These are phyloP conservation scores for Pichia gijzeniarum DNA, from an alignment of 805 yeast species.

Conservation along the genomic window DNA sequence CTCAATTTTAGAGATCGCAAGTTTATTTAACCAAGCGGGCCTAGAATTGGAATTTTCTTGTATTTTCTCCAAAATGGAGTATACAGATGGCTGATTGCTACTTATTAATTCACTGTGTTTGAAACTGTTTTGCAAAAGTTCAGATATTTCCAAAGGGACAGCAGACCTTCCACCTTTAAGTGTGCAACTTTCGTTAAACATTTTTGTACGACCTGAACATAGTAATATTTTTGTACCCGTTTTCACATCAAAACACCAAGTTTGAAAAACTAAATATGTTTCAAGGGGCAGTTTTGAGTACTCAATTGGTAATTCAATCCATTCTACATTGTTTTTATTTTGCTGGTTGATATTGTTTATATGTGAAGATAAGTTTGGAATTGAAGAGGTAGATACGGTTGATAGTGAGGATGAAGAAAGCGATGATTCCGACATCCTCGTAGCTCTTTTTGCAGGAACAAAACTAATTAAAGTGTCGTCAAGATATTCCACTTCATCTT, in stretches of 20 bases:
- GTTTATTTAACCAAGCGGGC: conserved; percentile 65
- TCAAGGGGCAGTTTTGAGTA: conserved; percentile 65
- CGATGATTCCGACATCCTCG: neutral
- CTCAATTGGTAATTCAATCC: conserved; percentile 66
- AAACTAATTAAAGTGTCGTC: conserved; percentile 5
- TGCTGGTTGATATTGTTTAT: too few relatives aligned
- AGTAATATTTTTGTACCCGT: conserved; percentile 43
- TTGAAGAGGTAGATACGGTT: neutral
- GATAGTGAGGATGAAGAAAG: neutral
- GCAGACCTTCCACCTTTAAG: conserved; percentile 51
- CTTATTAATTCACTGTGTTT: neutral
- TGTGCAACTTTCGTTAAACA: conserved; percentile 36
- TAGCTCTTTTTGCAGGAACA: neutral
- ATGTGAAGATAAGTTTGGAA: neutral
- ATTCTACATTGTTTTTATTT: conserved; percentile 19
- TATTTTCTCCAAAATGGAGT: conserved; percentile 1
- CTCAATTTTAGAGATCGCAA: conserved; percentile 45
- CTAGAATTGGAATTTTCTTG: conserved; percentile 21
- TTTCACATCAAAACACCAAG: conserved; percentile 60
- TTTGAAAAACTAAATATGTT: conserved; percentile 49
- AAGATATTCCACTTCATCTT: neutral
- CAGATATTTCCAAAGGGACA: neutral
- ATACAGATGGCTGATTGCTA: neutral
- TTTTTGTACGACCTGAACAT: conserved; percentile 50
- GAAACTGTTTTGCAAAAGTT: neutral